Evolutionary conservation across 2,329 filamentous ascomycete species (phyloP).

Genomic region (Xenosphaeropsis pyriputrescens): DNA sequence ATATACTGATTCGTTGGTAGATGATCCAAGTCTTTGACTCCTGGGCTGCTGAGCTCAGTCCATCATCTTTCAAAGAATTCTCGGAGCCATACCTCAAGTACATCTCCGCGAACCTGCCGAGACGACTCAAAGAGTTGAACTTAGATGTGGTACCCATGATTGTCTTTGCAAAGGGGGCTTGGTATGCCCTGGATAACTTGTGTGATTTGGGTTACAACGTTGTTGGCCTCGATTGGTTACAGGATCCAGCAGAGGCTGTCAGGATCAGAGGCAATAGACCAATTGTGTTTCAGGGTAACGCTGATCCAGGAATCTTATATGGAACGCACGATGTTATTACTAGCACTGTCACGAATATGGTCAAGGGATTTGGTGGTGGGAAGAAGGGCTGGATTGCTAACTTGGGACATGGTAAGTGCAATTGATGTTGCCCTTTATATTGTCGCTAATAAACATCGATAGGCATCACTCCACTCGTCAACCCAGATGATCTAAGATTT

Average conservation of each 20-base stretch:
- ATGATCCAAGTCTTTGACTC: conserved; percentile 96
- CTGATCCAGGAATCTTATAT: conserved; percentile 86
- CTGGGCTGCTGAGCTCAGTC: conserved; percentile 90
- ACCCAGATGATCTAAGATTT: conserved; percentile 85
- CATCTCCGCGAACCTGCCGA: conserved; percentile 70
- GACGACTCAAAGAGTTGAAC: conserved; percentile 56
- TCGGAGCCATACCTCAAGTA: conserved; percentile 74
- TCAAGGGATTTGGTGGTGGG: conserved; percentile 63
- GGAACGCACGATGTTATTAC: conserved; percentile 73
- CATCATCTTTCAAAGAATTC: conserved; percentile 69
- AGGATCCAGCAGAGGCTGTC: conserved; percentile 74
- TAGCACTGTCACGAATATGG: conserved; percentile 70
- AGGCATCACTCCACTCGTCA: conserved; percentile 90
- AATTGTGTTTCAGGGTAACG: conserved; percentile 83
- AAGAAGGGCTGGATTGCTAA: conserved; percentile 96
- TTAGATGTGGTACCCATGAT: conserved; percentile 85
- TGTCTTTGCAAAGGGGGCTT: conserved; percentile 94
- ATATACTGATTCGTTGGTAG: conserved; percentile 21
- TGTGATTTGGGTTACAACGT: conserved; percentile 87
- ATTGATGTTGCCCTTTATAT: background rate
- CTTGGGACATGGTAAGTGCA: conserved; percentile 69
- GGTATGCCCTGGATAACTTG: conserved; percentile 80
- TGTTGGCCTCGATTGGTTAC: conserved; percentile 88
- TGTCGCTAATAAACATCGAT: conserved; percentile 10
- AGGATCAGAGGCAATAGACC: conserved; percentile 61